Evolutionary conservation across 192 early-diverging fungal species (phyloP).

Genomic region (Gamsiella multidivaricata): DNA sequence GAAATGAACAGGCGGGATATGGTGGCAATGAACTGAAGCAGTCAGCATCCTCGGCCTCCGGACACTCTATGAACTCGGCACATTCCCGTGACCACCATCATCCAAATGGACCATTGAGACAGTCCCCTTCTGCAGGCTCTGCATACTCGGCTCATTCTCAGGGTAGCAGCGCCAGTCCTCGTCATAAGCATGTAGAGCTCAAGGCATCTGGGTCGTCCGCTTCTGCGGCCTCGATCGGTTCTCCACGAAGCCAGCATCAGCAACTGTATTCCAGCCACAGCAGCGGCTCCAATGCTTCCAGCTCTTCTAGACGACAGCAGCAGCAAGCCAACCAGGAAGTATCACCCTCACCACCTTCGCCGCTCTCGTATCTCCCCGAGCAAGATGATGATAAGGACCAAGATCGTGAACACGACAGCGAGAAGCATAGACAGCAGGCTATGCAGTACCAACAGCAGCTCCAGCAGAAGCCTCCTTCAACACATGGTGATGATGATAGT

Average conservation of each 20-base stretch:
- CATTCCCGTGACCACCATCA: background rate
- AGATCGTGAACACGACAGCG: constrained; percentile 13
- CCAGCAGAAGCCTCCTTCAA: constrained; percentile 42
- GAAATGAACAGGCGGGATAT: background rate
- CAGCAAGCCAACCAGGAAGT: background rate
- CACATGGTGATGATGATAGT: constrained; percentile 27
- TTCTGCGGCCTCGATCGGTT: constrained; percentile 16
- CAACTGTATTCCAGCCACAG: constrained; percentile 14
- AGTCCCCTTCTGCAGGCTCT: constrained; percentile 35
- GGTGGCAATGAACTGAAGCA: constrained; percentile 25
- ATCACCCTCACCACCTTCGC: constrained; percentile 2
- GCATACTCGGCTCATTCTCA: constrained; percentile 18
- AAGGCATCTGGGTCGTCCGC: constrained; percentile 36
- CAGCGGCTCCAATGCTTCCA: constrained; percentile 23
- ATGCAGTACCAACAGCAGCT: constrained; percentile 43
- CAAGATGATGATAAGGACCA: constrained; percentile 16
- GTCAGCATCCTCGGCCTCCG: constrained; percentile 36
- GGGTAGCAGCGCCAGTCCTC: constrained; percentile 1
- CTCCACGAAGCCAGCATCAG: constrained; percentile 16
- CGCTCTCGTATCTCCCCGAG: background rate
- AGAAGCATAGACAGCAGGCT: constrained; percentile 32
- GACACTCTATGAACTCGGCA: constrained; percentile 9
- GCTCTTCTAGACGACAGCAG: constrained; percentile 8
- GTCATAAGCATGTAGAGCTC: constrained; percentile 16
- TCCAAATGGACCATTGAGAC: constrained; percentile 18